Percentiles rank a stretch among this genome's conserved stretches.
Evolutionary conservation across 1,139 yeast genomes (phyloP).

Genomic region (Sugiyamaella neomexicana): DNA sequence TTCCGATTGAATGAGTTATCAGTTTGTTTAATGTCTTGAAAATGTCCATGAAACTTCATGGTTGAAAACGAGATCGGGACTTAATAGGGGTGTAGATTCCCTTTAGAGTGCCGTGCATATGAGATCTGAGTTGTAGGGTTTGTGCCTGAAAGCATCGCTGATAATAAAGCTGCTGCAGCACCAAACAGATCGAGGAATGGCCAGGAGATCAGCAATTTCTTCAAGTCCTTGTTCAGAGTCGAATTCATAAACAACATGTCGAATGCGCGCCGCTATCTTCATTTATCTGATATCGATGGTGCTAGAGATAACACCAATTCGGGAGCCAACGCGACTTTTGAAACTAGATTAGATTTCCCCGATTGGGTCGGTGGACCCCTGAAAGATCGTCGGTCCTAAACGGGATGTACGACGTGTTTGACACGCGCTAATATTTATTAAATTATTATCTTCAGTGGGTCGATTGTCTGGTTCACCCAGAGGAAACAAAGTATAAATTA

Average conservation of each 20-base stretch:
- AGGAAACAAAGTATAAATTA: background rate
- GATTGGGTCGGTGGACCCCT: background rate
- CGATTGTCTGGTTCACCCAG: background rate
- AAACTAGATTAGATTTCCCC: too few species aligned
- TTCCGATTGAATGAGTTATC: too few species aligned
- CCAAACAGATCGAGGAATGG: background rate
- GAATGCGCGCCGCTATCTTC: too few species aligned
- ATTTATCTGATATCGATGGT: too few species aligned
- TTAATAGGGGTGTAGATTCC: conserved; percentile 1
- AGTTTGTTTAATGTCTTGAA: background rate
- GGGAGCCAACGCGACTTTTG: too few species aligned
- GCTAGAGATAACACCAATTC: too few species aligned
- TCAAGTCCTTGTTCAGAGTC: background rate
- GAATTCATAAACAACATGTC: too few species aligned
- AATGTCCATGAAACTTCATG: background rate
- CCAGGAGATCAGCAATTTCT: background rate
- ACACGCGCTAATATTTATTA: background rate
- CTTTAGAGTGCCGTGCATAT: background rate
- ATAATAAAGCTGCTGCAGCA: background rate
- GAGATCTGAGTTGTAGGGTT: conserved; percentile 4
- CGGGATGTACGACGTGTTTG: conserved; percentile 6
- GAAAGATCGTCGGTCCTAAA: conserved; percentile 1
- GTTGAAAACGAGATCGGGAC: background rate
- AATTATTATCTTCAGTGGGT: background rate
- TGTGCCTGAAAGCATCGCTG: background rate